These are phyloP conservation scores for Talaromyces sp. DNA, from an alignment of 2,329 filamentous ascomycete genomes.

Conservation along the genomic window DNA sequence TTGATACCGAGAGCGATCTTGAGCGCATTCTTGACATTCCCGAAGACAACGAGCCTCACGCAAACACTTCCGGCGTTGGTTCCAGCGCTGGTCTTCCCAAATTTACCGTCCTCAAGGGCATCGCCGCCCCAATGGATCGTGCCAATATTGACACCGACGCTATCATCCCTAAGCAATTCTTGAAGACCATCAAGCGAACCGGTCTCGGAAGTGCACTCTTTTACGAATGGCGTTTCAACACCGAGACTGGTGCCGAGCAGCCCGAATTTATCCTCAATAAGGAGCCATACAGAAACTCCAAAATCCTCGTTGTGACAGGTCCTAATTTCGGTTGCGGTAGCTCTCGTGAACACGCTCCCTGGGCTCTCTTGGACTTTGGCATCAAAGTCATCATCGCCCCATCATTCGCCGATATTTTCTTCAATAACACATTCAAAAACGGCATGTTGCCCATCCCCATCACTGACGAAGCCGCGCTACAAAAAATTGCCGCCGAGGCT, in stretches of 20 bases:
- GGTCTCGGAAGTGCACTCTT: slow-evolving; percentile 87
- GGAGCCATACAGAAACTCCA: slow-evolving; percentile 75
- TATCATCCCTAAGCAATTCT: slow-evolving; percentile 98
- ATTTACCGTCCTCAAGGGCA: slow-evolving; percentile 78
- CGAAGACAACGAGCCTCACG: slow-evolving; percentile 61
- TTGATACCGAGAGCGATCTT: slow-evolving; percentile 59
- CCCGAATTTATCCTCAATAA: slow-evolving; percentile 84
- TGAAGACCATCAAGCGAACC: slow-evolving; percentile 98
- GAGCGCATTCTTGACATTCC: slow-evolving; percentile 61
- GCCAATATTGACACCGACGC: slow-evolving; percentile 97
- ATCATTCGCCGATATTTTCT: slow-evolving; percentile 89
- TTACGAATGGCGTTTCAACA: slow-evolving; percentile 72
- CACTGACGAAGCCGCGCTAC: slow-evolving; percentile 61
- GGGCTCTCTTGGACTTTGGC: slow-evolving; percentile 94
- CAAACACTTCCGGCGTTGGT: slow-evolving; percentile 54
- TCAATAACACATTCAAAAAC: slow-evolving; percentile 99
- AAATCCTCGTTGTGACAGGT: slow-evolving; percentile 88
- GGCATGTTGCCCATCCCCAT: slow-evolving; percentile 90
- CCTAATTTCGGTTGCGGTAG: slow-evolving; percentile 93
- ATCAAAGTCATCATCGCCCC: slow-evolving; percentile 92
- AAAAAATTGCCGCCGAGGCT: slow-evolving; percentile 71
- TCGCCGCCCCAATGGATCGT: slow-evolving; percentile 81
- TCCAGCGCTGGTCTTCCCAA: slow-evolving; percentile 67
- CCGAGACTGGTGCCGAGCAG: slow-evolving; percentile 66
- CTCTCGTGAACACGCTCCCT: slow-evolving; percentile 91